These are phyloP conservation scores for Cutaneotrichosporon mucoides DNA, from an alignment of 1,284 basidiomycete species.

Conservation along the genomic window DNA sequence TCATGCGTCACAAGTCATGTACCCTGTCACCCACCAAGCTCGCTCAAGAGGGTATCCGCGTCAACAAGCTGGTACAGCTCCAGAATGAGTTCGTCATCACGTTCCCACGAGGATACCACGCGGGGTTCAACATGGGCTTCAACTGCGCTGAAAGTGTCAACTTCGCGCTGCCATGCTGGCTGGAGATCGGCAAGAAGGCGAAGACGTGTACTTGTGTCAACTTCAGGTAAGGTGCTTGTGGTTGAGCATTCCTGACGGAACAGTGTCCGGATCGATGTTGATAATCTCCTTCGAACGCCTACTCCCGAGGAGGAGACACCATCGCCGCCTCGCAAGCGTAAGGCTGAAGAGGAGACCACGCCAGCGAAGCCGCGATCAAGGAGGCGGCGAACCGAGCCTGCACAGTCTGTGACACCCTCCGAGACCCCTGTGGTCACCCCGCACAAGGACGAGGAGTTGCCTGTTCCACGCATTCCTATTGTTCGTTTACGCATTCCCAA, in stretches of 20 bases:
- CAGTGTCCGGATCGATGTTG: conserved; percentile 80
- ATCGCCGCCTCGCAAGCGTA: conserved; percentile 4
- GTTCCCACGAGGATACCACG: conserved; percentile 89
- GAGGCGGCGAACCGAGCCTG: background rate
- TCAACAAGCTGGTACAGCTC: conserved; percentile 85
- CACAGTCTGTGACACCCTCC: background rate
- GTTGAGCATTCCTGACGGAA: too few relatives aligned
- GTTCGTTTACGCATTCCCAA: conserved; percentile 13
- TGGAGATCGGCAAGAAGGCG: conserved; percentile 78
- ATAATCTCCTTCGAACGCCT: conserved; percentile 57
- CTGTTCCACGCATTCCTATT: conserved; percentile 1
- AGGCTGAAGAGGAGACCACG: background rate
- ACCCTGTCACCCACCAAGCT: conserved; percentile 84
- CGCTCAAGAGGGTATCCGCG: conserved; percentile 71
- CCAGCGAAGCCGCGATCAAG: background rate
- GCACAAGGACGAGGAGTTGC: background rate
- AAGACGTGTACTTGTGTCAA: conserved; percentile 76
- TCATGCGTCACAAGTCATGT: conserved; percentile 95
- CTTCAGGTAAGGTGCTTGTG: conserved; percentile 46
- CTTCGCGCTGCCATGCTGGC: conserved; percentile 93
- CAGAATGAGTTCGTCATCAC: conserved; percentile 94
- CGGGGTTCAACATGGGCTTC: conserved; percentile 94
- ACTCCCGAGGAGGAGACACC: conserved; percentile 40
- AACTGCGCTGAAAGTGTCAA: conserved; percentile 99
- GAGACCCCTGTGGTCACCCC: background rate